Percentiles rank a stretch among this genome's conserved stretches.
These are phyloP conservation scores for Coemansia furcata DNA, from an alignment of 192 early-diverging fungal genomes.

Conservation along the genomic window DNA sequence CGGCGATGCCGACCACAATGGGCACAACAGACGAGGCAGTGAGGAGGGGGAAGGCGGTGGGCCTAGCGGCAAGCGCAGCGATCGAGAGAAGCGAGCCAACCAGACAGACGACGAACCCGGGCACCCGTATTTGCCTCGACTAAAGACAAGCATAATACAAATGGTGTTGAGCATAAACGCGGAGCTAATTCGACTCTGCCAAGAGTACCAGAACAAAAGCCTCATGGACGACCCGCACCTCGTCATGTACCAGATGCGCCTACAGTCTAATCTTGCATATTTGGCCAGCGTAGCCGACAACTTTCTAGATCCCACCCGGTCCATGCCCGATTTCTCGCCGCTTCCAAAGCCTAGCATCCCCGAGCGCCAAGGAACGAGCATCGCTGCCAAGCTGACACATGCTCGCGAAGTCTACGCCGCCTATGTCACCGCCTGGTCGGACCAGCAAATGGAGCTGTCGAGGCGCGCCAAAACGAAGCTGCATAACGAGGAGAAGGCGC, in stretches of 20 bases:
- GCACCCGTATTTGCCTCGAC: constrained; percentile 39
- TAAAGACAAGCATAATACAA: constrained; percentile 54
- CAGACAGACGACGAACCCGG: constrained; percentile 33
- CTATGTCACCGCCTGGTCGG: constrained; percentile 34
- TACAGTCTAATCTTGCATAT: constrained; percentile 64
- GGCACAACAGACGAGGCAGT: constrained; percentile 1
- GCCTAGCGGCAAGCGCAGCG: not conserved
- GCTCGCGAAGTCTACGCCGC: constrained; percentile 42
- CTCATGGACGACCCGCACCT: constrained; percentile 59
- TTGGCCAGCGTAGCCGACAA: constrained; percentile 63
- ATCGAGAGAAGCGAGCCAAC: constrained; percentile 1
- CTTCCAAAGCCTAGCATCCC: constrained; percentile 33
- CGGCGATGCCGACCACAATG: not conserved
- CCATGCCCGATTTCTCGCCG: constrained; percentile 39
- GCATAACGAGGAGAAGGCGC: constrained; percentile 21
- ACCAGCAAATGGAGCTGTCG: constrained; percentile 45
- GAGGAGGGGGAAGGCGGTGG: not conserved
- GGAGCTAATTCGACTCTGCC: constrained; percentile 58
- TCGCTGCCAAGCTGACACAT: constrained; percentile 35
- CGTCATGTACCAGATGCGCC: constrained; percentile 58
- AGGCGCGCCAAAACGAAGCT: constrained; percentile 25
- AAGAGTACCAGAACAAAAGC: constrained; percentile 64
- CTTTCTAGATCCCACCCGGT: constrained; percentile 45
- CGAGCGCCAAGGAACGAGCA: constrained; percentile 27
- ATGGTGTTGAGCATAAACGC: constrained; percentile 63